phyloP scores from a whole-genome alignment of 2,329 filamentous ascomycete species.

The Fusarium sp. region DNA sequence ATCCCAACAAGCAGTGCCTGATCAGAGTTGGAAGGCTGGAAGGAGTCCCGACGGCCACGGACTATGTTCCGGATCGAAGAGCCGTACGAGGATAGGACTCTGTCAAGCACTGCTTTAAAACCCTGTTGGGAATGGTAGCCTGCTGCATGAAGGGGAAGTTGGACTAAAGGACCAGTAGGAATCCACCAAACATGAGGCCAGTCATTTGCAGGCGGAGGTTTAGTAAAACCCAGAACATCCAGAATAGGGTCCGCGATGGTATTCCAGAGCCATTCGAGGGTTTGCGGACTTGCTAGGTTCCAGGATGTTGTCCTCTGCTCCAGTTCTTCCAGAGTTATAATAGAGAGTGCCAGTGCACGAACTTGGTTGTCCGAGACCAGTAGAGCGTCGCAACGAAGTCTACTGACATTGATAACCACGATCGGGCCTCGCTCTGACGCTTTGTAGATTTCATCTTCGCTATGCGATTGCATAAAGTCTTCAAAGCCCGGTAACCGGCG shows the following conservation, averaged over 20 bases:
- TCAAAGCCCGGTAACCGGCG: not conserved
- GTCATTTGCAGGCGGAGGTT: rapidly evolving
- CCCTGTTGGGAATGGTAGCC: not conserved
- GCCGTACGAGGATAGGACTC: rapidly evolving
- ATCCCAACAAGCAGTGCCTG: not conserved
- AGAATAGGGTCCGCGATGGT: not conserved
- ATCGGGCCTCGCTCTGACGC: not conserved
- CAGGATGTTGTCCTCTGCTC: not conserved
- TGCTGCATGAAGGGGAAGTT: slow-evolving; percentile 1
- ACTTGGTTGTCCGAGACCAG: not conserved
- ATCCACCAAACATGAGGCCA: not conserved
- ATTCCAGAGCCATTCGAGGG: slow-evolving; percentile 5
- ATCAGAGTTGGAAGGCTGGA: not conserved
- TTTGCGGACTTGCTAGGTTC: not conserved
- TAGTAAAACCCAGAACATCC: not conserved
- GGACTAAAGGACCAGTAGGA: not conserved
- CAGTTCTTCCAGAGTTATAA: not conserved
- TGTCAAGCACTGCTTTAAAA: rapidly evolving
- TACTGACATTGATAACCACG: not conserved
- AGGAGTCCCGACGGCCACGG: not conserved
- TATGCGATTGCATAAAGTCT: not conserved
- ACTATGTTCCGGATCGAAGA: not conserved
- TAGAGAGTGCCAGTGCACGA: rapidly evolving
- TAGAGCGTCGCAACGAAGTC: not conserved
- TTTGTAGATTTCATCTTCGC: not conserved